phyloP scores from a whole-genome alignment of 495 filamentous ascomycete species.

The Podospora comata region DNA sequence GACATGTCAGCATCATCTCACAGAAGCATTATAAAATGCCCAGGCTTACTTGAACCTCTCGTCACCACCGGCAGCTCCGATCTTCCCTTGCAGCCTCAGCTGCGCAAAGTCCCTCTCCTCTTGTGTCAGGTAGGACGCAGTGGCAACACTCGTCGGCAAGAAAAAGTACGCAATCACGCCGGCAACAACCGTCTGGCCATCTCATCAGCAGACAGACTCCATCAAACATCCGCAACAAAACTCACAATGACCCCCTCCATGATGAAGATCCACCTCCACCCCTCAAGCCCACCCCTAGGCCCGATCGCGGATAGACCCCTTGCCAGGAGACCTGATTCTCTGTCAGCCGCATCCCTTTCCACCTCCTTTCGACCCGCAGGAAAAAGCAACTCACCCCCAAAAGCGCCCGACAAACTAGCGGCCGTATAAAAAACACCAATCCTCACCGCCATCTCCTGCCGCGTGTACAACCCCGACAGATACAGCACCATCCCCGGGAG shows the following conservation, averaged over 20 bases:
- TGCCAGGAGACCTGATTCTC: conserved; percentile 42
- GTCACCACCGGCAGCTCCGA: conserved; percentile 24
- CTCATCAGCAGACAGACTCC: conserved; percentile 14
- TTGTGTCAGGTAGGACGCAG: conserved; percentile 49
- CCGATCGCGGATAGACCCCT: conserved; percentile 42
- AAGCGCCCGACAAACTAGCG: conserved; percentile 54
- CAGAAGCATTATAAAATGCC: not conserved
- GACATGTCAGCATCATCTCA: not conserved
- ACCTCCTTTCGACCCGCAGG: not conserved
- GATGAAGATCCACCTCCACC: conserved; percentile 55
- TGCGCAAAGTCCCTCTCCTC: conserved; percentile 45
- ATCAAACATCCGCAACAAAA: not conserved
- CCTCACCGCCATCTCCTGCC: conserved; percentile 50
- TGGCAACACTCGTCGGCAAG: conserved; percentile 57
- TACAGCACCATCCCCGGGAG: conserved; percentile 52
- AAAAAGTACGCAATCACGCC: conserved; percentile 53
- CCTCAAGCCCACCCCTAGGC: conserved; percentile 38
- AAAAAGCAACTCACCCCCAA: conserved; percentile 44
- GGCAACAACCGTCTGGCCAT: conserved; percentile 48
- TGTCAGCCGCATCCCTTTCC: not conserved
- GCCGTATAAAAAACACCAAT: conserved; percentile 56
- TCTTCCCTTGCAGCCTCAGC: conserved; percentile 37
- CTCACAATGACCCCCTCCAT: conserved; percentile 49
- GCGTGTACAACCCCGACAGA: conserved; percentile 46
- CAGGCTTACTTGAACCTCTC: conserved; percentile 34